Evolutionary conservation across 2,329 filamentous ascomycete species (phyloP), one percentile per base, ranked within the genome.

Genomic region (Nothopassalora personata): DNA sequence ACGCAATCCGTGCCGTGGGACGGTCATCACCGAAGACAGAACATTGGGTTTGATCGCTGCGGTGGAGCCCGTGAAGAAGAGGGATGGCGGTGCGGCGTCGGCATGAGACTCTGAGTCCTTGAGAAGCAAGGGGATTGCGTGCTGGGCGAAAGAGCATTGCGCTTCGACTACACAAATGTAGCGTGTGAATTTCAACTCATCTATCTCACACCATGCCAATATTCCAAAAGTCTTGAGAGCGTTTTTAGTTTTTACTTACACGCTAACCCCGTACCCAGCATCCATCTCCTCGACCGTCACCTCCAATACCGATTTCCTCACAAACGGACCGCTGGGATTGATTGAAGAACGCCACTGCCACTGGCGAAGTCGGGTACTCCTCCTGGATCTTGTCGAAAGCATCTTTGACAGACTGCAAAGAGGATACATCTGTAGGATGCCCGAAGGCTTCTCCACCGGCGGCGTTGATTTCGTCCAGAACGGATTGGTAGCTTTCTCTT

Each of bases 21-120:
- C 83, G 0, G 90, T 87, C 69, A 96, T 94, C 8, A 82, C 76
- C 1, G 84, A 77, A 70, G 90, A 87, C 8, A 78, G 76, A 0
- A 88, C 84, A 7, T 83, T 86, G 2, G 88, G 88, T 67, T 86
- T 87, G 13, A 92, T 64, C 0, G 87, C 89, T 0, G 90, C 91
- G 0, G 90, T 95, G 0, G 91, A 90, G 28, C 91, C 91, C 0
- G 90, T 95, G 74, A 94, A 88, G 68, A 95, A 86, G 27, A 96
- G 77, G 0, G 87, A 86, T 0, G 90, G 90, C 1, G 90, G 89
- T 67, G 90, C 5, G n/a, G 27, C 3, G 5, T 3, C 23, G 23
- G 49, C 28, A 4, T 31, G 68, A 27, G 66, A 64, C 30, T 73
- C 64, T 0, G 84, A 81, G 0, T 84, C 78, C 15, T 84, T 78